Evolutionary conservation across 2,329 filamentous ascomycete genomes (phyloP).

Genomic region (Laburnicola sp.): DNA sequence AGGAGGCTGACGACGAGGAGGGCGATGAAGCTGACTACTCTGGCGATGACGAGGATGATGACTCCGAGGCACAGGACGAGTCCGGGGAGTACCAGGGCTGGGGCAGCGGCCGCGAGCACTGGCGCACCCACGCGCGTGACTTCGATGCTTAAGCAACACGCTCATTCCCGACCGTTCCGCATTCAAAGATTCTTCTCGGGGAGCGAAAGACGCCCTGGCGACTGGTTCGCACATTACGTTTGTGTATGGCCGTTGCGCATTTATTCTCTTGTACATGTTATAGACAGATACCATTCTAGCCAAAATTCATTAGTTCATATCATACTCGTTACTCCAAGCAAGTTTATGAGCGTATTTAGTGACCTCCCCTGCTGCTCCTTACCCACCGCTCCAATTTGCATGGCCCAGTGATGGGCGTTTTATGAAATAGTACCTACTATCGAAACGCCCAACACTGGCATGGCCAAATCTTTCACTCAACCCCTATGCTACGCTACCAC

Average conservation of each 20-base stretch:
- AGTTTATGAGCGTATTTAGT: too few species aligned
- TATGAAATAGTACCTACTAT: too few species aligned
- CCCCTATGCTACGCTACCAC: background rate
- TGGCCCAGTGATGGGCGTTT: too few species aligned
- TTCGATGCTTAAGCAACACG: constrained; percentile 28
- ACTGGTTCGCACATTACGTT: background rate
- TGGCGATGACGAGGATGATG: background rate
- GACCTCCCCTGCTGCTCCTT: too few species aligned
- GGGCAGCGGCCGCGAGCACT: background rate
- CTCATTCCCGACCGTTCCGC: too few species aligned
- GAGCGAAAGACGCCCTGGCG: background rate
- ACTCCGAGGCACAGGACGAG: background rate
- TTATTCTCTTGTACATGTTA: constrained; percentile 4
- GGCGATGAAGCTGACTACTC: background rate
- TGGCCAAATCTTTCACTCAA: too few species aligned
- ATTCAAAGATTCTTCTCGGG: too few species aligned
- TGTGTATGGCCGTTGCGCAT: background rate
- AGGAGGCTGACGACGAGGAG: background rate
- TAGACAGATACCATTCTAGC: constrained; percentile 3
- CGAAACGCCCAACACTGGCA: too few species aligned
- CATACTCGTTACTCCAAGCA: background rate
- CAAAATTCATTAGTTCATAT: background rate
- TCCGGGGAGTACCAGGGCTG: background rate
- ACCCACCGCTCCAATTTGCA: background rate
- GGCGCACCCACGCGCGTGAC: constrained; percentile 9